These are phyloP conservation scores for Zygnema cylindricum DNA, from an alignment of 139 green algal species.

Conservation along the genomic window DNA sequence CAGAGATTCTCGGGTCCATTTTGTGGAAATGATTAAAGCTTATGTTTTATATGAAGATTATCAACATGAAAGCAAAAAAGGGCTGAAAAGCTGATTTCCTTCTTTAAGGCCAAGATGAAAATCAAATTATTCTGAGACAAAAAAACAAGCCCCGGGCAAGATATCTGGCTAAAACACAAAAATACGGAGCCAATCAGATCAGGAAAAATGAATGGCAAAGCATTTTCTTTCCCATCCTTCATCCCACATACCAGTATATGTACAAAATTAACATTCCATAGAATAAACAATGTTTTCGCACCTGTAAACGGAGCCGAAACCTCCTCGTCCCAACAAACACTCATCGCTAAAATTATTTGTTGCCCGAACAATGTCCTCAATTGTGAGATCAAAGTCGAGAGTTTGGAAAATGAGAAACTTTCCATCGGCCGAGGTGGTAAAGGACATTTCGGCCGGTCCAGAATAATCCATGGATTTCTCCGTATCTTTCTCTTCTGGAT, in stretches of 20 bases:
- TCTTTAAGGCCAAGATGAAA: background rate
- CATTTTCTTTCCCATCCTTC: too few relatives aligned
- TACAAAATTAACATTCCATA: too few relatives aligned
- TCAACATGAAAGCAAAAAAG: too few relatives aligned
- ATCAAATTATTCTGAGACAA: background rate
- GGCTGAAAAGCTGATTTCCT: too few relatives aligned
- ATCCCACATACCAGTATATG: too few relatives aligned
- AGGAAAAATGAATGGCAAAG: background rate
- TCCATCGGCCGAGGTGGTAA: background rate
- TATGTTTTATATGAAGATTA: background rate
- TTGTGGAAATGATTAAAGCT: background rate
- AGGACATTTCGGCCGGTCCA: background rate
- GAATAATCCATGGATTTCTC: background rate
- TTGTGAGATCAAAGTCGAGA: conserved; percentile 16
- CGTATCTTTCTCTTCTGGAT: background rate
- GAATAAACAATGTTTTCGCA: background rate
- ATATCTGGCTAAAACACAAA: background rate
- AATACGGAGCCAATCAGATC: too few relatives aligned
- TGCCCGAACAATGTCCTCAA: conserved; percentile 2
- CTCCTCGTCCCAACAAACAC: background rate
- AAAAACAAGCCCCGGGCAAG: background rate
- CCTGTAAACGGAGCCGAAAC: conserved; percentile 29
- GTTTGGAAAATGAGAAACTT: background rate
- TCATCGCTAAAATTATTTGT: conserved; percentile 32
- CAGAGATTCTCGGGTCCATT: too few relatives aligned